Conservation (phyloP, 805 yeast genomes). For the Torulaspora gathmanii region DNA sequence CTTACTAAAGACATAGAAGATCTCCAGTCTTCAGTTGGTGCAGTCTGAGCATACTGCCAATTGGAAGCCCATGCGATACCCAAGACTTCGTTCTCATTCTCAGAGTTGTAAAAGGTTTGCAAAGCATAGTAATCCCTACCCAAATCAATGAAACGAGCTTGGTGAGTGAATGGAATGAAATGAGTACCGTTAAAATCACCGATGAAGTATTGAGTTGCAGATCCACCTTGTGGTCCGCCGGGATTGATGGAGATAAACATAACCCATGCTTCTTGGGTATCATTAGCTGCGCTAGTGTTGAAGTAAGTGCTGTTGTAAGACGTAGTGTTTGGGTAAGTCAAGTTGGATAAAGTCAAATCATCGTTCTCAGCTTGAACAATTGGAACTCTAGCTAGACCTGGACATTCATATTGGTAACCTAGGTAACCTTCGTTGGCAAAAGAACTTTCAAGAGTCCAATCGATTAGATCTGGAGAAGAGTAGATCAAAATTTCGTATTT, state of each 20-base stretch:
- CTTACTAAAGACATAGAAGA: constrained; percentile 37
- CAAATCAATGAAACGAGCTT: constrained; percentile 33
- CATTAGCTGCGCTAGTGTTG: constrained; percentile 9
- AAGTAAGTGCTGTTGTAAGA: constrained; percentile 9
- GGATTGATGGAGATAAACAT: constrained; percentile 40
- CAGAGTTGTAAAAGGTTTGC: constrained; percentile 35
- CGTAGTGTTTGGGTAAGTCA: constrained; percentile 8
- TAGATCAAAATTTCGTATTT: constrained; percentile 31
- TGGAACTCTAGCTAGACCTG: constrained; percentile 36
- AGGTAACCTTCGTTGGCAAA: constrained; percentile 29
- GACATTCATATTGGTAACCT: constrained; percentile 43
- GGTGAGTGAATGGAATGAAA: constrained; percentile 34
- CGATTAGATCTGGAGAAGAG: constrained; percentile 27
- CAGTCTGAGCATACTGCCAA: constrained; percentile 39
- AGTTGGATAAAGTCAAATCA: constrained; percentile 1
- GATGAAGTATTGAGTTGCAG: constrained; percentile 39
- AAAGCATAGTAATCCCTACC: constrained; percentile 42
- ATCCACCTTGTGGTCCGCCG: constrained; percentile 41
- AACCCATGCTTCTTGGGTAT: constrained; percentile 35
- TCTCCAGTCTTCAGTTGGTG: constrained; percentile 39
- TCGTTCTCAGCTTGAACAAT: constrained; percentile 13
- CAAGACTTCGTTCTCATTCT: constrained; percentile 27
- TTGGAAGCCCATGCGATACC: constrained; percentile 43
- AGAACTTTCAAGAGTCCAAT: constrained; percentile 31
- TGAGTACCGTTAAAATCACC: constrained; percentile 41